Evolutionary conservation across 192 early-diverging fungal genomes (phyloP).

Genomic region (Mortierella alpina): DNA sequence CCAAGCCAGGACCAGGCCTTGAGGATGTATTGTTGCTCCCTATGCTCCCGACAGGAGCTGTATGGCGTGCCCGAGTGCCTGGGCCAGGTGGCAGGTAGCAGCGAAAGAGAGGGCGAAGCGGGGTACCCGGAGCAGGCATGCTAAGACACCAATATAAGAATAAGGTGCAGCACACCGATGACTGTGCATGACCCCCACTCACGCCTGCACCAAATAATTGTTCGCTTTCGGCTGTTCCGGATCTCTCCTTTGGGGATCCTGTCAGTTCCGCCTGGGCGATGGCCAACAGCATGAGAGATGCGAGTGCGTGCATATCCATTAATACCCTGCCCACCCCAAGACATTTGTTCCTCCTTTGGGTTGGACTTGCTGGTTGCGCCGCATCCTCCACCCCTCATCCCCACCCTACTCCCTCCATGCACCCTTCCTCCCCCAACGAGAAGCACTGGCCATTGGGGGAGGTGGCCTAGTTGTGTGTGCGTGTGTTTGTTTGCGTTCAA

Average conservation of each 20-base stretch:
- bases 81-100: not conserved
- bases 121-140: too few relatives aligned
- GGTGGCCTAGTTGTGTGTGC: not conserved
- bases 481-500: too few relatives aligned
- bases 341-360: too few relatives aligned
- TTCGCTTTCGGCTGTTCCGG: conserved; percentile 30
- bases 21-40: not conserved
- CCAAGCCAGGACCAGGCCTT: not conserved
- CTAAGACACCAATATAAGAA: too few relatives aligned
- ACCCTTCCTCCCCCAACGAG: not conserved
- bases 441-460: not conserved
- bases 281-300: too few relatives aligned
- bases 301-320: too few relatives aligned
- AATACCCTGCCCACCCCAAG: too few relatives aligned
- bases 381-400: not conserved
- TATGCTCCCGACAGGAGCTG: not conserved
- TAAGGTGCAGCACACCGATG: not conserved
- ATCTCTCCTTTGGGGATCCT: not conserved
- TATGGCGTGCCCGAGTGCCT: not conserved
- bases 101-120: not conserved
- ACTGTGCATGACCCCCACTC: not conserved
- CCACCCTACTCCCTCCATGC: not conserved
- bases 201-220: not conserved
- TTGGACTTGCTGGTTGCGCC: too few relatives aligned
- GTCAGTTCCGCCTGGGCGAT: too few relatives aligned